These are phyloP conservation scores for Citrus mangshanensis DNA, from an alignment of 345 rosid genomes.

Conservation along the genomic window DNA sequence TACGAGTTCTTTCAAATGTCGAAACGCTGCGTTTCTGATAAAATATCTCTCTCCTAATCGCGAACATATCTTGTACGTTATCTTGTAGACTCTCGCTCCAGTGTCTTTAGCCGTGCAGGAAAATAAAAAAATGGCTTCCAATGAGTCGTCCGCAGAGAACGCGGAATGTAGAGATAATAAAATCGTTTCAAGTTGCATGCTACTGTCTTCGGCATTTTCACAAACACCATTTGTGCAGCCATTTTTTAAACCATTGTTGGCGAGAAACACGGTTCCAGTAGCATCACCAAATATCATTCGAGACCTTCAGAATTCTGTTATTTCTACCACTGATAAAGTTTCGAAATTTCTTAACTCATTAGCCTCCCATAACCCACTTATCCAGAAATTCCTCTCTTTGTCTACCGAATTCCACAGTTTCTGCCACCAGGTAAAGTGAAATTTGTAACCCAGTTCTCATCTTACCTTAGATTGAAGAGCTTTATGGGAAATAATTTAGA, in stretches of 20 bases:
- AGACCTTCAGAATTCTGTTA: slow-evolving; percentile 41
- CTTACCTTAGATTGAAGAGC: neutral
- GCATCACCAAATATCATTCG: slow-evolving; percentile 34
- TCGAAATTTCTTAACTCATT: slow-evolving; percentile 33
- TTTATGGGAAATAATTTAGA: neutral
- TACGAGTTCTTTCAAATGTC: neutral
- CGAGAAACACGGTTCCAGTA: slow-evolving; percentile 22
- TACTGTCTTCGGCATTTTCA: slow-evolving; percentile 43
- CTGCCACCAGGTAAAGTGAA: slow-evolving; percentile 7
- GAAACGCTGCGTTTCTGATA: slow-evolving; percentile 3
- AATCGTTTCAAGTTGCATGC: slow-evolving; percentile 23
- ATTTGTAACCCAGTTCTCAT: neutral
- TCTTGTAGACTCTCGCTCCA: neutral
- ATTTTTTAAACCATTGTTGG: slow-evolving; percentile 26
- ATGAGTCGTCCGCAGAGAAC: slow-evolving; percentile 25
- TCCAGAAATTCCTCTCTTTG: slow-evolving; percentile 39
- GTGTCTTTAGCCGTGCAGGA: neutral
- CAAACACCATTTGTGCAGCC: slow-evolving; percentile 37
- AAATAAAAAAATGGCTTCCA: slow-evolving; percentile 28
- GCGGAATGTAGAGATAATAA: slow-evolving; percentile 5
- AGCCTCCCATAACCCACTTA: slow-evolving; percentile 48
- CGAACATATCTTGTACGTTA: neutral
- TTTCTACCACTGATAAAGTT: slow-evolving; percentile 41
- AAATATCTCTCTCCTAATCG: slow-evolving; percentile 1
- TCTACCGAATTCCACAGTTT: slow-evolving; percentile 38